phyloP scores from a whole-genome alignment of 345 rosid species.

The Gossypium rotundifolium region DNA sequence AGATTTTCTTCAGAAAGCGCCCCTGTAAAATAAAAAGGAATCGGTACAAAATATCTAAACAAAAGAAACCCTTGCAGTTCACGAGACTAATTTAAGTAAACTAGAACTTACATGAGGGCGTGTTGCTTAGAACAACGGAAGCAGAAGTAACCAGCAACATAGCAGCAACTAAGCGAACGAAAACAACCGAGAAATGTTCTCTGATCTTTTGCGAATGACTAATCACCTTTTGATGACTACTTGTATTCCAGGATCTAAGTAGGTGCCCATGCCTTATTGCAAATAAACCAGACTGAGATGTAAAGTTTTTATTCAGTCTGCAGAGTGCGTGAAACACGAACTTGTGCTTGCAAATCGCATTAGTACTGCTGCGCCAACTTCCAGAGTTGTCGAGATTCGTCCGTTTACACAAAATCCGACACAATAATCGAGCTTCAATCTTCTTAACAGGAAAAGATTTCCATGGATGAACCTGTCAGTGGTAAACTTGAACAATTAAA shows the following conservation, averaged over 20 bases:
- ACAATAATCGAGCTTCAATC: conserved; percentile 25
- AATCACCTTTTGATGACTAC: conserved; percentile 17
- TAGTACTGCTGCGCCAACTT: conserved; percentile 14
- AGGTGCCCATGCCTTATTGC: conserved; percentile 16
- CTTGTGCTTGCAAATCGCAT: neutral
- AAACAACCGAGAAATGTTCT: conserved; percentile 33
- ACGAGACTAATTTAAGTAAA: conserved; percentile 9
- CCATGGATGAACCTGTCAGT: conserved; percentile 35
- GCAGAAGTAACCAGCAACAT: conserved; percentile 55
- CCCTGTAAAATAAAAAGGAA: conserved; percentile 33
- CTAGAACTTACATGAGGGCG: conserved; percentile 58
- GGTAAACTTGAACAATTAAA: neutral
- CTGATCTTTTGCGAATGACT: conserved; percentile 31
- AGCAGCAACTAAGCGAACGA: conserved; percentile 39
- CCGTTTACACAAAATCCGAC: conserved; percentile 11
- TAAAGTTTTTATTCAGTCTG: conserved; percentile 9
- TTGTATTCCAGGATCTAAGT: conserved; percentile 18
- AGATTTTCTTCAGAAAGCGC: conserved; percentile 82
- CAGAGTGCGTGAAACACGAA: conserved; percentile 4
- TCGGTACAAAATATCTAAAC: neutral
- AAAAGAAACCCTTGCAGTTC: neutral
- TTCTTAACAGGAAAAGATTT: conserved; percentile 21
- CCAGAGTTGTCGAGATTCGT: conserved; percentile 9
- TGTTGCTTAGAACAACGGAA: conserved; percentile 40
- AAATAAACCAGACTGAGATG: conserved; percentile 20